Evolutionary conservation across 495 filamentous ascomycete species (phyloP).

Genomic region (Penicillium simplicissimum): DNA sequence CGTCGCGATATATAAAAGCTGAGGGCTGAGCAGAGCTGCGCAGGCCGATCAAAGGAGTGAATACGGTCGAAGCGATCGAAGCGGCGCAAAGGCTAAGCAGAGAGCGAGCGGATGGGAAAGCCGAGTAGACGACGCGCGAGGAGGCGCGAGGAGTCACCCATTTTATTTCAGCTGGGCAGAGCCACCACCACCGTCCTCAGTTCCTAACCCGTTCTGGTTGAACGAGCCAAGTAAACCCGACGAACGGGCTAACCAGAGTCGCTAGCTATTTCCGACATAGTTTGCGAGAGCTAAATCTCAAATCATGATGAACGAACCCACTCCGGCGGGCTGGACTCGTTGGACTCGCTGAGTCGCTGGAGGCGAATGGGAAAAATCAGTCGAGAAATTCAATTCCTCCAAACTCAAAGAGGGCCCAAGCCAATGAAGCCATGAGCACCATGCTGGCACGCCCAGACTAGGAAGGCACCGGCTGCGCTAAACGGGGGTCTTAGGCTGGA

Average conservation of each 20-base stretch:
- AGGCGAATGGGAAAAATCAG: too few relatives aligned
- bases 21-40: neutral
- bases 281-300: neutral
- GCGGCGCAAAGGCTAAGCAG: slow-evolving; percentile 6
- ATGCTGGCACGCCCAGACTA: neutral
- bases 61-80: slow-evolving; percentile 1
- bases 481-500: neutral
- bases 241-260: too few relatives aligned
- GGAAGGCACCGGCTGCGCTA: slow-evolving; percentile 10
- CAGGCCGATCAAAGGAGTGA: slow-evolving; percentile 7
- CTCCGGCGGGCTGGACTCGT: neutral
- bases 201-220: too few relatives aligned
- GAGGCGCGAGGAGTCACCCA: neutral
- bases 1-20: neutral
- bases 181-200: too few relatives aligned
- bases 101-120: slow-evolving; percentile 2
- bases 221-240: too few relatives aligned
- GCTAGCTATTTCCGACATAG: neutral
- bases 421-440: slow-evolving; percentile 8
- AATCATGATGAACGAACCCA: neutral
- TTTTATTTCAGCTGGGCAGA: neutral
- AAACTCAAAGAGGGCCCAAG: neutral
- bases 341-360: neutral
- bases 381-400: neutral
- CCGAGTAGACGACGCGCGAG: slow-evolving; percentile 2